phyloP scores from a whole-genome alignment of 139 green algal genomes.

The Volvox africanus region DNA sequence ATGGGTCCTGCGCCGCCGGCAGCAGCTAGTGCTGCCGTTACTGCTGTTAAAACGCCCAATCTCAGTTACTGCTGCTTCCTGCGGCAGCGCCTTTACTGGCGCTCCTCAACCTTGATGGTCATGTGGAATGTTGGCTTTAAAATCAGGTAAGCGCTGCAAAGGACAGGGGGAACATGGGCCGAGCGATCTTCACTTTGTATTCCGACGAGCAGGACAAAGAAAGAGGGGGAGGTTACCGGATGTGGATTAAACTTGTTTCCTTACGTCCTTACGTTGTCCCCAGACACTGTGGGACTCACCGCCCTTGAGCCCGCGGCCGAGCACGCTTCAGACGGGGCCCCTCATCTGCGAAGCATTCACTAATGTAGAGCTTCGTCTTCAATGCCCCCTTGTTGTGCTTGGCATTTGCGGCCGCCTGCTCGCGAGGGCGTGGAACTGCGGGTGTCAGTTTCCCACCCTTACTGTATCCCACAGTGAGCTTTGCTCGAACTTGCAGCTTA shows the following conservation, averaged over 20 bases:
- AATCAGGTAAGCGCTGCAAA: constrained; percentile 76
- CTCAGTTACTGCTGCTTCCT: too few species aligned
- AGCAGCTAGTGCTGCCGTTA: too few species aligned
- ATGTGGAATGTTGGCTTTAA: constrained; percentile 88
- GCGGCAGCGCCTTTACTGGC: neutral
- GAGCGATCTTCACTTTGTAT: neutral
- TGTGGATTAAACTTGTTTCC: neutral
- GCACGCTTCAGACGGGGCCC: constrained; percentile 89
- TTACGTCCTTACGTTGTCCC: neutral
- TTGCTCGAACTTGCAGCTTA: constrained; percentile 5
- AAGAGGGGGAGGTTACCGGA: neutral
- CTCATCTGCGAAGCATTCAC: constrained; percentile 85
- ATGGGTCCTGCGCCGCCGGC: too few species aligned
- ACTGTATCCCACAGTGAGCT: neutral
- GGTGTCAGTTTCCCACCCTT: neutral
- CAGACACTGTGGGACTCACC: constrained; percentile 50
- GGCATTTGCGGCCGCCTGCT: constrained; percentile 91
- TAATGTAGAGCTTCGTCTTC: constrained; percentile 90
- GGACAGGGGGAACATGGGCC: neutral
- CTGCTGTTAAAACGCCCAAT: too few species aligned
- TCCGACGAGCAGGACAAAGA: neutral
- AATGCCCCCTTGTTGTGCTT: constrained; percentile 94
- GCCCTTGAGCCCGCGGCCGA: constrained; percentile 84
- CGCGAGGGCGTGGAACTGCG: neutral
- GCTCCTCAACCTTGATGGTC: constrained; percentile 79